These are phyloP conservation scores for Starmerella powellii DNA, from an alignment of 805 yeast genomes.

Conservation along the genomic window DNA sequence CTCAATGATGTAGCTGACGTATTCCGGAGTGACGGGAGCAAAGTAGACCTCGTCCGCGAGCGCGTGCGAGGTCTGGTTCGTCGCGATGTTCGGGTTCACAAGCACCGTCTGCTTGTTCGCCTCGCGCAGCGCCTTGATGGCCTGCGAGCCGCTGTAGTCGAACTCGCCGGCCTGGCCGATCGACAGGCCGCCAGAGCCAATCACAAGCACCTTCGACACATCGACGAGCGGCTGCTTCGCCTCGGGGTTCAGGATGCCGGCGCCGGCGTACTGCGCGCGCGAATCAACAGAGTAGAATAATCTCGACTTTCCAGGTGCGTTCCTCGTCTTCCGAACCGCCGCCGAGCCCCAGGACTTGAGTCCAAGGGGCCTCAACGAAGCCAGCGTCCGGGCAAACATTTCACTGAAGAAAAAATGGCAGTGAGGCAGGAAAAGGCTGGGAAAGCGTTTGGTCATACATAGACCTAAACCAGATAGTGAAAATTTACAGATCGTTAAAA, in stretches of 20 bases:
- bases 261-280: constrained; percentile 28
- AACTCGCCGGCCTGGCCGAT: constrained; percentile 99
- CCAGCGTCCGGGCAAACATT: constrained; percentile 16
- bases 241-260: constrained; percentile 30
- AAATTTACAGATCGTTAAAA: background rate
- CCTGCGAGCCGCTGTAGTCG: constrained; percentile 91
- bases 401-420: background rate
- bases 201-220: constrained; percentile 74
- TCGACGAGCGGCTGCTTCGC: constrained; percentile 44
- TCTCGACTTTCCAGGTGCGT: constrained; percentile 19
- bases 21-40: constrained; percentile 93
- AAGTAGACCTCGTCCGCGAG: constrained; percentile 92
- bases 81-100: constrained; percentile 92
- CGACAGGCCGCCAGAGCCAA: constrained; percentile 95
- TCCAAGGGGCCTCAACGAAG: constrained; percentile 11
- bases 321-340: constrained; percentile 18
- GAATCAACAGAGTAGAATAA: constrained; percentile 11
- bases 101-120: constrained; percentile 74
- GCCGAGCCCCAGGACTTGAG: constrained; percentile 14
- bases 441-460: background rate
- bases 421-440: background rate
- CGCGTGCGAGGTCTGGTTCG: constrained; percentile 91
- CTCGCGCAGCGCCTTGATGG: constrained; percentile 88
- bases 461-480: no score
- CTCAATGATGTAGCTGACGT: constrained; percentile 87